Evolutionary conservation across 2,329 filamentous ascomycete species (phyloP), one percentile per base, ranked within the genome.

Genomic region (Conoideocrella luteorostrata): DNA sequence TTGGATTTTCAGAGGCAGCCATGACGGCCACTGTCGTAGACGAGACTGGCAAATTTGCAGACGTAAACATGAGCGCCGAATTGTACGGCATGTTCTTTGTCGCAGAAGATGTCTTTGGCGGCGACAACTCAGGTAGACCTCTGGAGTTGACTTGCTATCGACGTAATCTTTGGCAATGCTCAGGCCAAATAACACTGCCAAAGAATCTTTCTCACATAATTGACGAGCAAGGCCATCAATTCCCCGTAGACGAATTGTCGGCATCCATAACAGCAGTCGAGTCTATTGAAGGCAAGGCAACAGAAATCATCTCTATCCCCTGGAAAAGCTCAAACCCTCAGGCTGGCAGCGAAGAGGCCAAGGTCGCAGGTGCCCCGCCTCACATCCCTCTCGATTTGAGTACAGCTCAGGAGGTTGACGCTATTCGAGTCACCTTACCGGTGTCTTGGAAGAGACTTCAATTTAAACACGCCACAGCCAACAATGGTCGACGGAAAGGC

Each of bases 391-490:
- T 84, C 21, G 78, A 83, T 52, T 59, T 81, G 4, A 62, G 65
- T 40, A 67, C 70, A 22, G 78, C 76, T 17, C 77, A 80, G 69
- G 88, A 70, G 72, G 76, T 94, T 28, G 89, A 95, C 57, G 83
- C 83, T 2, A 82, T 86, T 44, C 84, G 82, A 45, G 82, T 91
- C 7, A 86, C 80, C 30, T 80, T 95, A 45, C 86, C 89, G 2
- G 83, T 96, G 42, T 84, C 88, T 26, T 97, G 91, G 91, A 96
- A 95, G 64, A 75, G 91, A 43, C 68, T 97, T 46, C 91, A 97
- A 63, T 97, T 97, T 64, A 87, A 95, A 57, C 93, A 95, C 54
- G 91, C 91, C 2, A 97, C 91, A 1, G 91, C 91, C 40, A 97
- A 97, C 62, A 97, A 97, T 59, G 91, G 91, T 11, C 80, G 91